phyloP scores from a whole-genome alignment of 2,329 filamentous ascomycete genomes.

The Trichoderma asperellum region DNA sequence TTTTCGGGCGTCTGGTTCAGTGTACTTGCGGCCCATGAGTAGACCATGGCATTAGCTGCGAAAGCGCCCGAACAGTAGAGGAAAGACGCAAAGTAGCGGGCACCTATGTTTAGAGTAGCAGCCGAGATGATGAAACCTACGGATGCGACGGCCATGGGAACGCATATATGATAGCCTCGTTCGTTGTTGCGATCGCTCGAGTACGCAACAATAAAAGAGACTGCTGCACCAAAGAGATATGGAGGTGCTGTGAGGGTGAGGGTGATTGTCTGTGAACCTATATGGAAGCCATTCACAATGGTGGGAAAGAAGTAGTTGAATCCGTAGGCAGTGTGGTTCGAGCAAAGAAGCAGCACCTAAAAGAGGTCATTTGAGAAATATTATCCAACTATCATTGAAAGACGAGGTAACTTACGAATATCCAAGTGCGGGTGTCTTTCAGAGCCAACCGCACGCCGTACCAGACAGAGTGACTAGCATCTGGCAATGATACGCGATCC shows the following conservation, averaged over 20 bases:
- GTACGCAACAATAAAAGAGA: conserved; percentile 35
- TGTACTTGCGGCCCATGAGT: conserved; percentile 45
- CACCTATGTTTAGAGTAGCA: conserved; percentile 35
- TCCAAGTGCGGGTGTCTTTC: conserved; percentile 50
- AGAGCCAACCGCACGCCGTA: conserved; percentile 42
- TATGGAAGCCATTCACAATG: conserved; percentile 38
- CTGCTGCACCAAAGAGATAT: conserved; percentile 39
- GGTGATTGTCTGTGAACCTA: conserved; percentile 53
- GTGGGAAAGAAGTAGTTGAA: conserved; percentile 45
- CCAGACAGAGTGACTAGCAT: conserved; percentile 30
- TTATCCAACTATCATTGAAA: neutral
- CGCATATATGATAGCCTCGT: conserved; percentile 49
- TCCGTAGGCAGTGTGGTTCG: conserved; percentile 53
- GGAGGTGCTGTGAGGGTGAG: conserved; percentile 51
- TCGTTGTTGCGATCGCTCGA: conserved; percentile 49
- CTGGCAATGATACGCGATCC: conserved; percentile 31
- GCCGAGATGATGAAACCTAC: conserved; percentile 44
- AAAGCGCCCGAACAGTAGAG: conserved; percentile 41
- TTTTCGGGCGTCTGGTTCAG: conserved; percentile 50
- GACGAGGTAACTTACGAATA: conserved; percentile 38
- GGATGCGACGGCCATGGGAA: conserved; percentile 45
- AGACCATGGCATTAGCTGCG: conserved; percentile 45
- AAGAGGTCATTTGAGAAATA: neutral
- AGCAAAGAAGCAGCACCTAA: conserved; percentile 47
- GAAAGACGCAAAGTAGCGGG: conserved; percentile 39